Evolutionary conservation across 768 basidiomycete genomes (phyloP).

Genomic region (Suillus spraguei): DNA sequence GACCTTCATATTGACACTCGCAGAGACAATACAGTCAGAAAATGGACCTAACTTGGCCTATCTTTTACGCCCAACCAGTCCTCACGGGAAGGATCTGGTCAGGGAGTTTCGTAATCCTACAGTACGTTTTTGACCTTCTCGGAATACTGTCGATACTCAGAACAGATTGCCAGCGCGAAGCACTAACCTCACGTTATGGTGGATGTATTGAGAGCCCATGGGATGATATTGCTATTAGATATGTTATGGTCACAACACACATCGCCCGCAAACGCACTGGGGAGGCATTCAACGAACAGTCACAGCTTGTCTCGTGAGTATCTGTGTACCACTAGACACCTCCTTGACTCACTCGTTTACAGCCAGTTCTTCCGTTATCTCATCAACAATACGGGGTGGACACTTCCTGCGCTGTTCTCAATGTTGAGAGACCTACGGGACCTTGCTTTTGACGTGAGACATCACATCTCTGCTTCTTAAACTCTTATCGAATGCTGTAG

Average conservation of each 20-base stretch:
- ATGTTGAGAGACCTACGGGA: conserved; percentile 81
- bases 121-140: conserved; percentile 31
- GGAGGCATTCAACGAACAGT: conserved; percentile 84
- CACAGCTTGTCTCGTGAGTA: conserved; percentile 73
- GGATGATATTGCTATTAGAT: conserved; percentile 86
- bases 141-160: not conserved
- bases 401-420: conserved; percentile 79
- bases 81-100: conserved; percentile 74
- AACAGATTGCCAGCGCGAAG: conserved; percentile 24
- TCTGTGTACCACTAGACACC: not conserved
- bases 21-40: conserved; percentile 59
- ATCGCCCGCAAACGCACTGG: conserved; percentile 64
- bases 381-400: conserved; percentile 83
- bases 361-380: conserved; percentile 82
- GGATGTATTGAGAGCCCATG: conserved; percentile 73
- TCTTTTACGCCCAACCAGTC: conserved; percentile 73
- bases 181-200: conserved; percentile 39
- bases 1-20: conserved; percentile 59
- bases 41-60: conserved; percentile 73
- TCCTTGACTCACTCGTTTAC: conserved; percentile 8
- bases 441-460: conserved; percentile 77
- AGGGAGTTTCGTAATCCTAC: conserved; percentile 68
- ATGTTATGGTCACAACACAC: conserved; percentile 74
- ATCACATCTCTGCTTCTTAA: conserved; percentile 1
- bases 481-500: conserved; percentile 32